phyloP scores from a whole-genome alignment of 495 filamentous ascomycete species.

The Neurospora sp. region DNA sequence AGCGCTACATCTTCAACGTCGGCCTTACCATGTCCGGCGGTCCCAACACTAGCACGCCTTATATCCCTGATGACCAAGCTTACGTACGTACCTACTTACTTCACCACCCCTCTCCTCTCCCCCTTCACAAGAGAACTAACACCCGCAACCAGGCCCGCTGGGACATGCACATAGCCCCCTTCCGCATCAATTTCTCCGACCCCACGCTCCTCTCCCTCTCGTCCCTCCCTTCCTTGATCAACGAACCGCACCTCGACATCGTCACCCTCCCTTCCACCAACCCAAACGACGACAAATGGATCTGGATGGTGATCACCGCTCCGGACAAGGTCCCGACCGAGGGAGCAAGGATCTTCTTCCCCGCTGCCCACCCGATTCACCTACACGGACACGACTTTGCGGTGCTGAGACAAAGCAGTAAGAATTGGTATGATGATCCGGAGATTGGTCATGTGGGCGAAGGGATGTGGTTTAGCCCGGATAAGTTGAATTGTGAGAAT shows the following conservation, averaged over 20 bases:
- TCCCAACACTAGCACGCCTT: conserved; percentile 3
- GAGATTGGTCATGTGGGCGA: neutral
- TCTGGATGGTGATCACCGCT: conserved; percentile 11
- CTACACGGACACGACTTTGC: conserved; percentile 51
- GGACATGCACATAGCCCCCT: conserved; percentile 6
- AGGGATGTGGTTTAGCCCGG: neutral
- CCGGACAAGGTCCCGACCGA: neutral
- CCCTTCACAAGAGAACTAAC: neutral
- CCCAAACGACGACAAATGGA: neutral
- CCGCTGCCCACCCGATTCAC: conserved; percentile 36
- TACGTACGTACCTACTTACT: neutral
- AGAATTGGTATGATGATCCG: conserved; percentile 2
- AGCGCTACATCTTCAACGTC: conserved; percentile 7
- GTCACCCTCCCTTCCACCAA: neutral
- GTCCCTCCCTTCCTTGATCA: neutral
- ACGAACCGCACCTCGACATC: conserved; percentile 1
- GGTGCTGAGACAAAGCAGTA: conserved; percentile 28
- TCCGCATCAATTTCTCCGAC: conserved; percentile 32
- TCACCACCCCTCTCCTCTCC: neutral
- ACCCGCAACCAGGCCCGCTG: neutral
- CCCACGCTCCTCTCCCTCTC: conserved; percentile 17
- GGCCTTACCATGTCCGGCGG: conserved; percentile 5
- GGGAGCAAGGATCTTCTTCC: neutral
- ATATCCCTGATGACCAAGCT: conserved; percentile 1
- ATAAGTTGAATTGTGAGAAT: conserved; percentile 1